Base-by-base conservation (phyloP, 2,329 filamentous ascomycete species). In the Stagonosporopsis tanaceti region DNA sequence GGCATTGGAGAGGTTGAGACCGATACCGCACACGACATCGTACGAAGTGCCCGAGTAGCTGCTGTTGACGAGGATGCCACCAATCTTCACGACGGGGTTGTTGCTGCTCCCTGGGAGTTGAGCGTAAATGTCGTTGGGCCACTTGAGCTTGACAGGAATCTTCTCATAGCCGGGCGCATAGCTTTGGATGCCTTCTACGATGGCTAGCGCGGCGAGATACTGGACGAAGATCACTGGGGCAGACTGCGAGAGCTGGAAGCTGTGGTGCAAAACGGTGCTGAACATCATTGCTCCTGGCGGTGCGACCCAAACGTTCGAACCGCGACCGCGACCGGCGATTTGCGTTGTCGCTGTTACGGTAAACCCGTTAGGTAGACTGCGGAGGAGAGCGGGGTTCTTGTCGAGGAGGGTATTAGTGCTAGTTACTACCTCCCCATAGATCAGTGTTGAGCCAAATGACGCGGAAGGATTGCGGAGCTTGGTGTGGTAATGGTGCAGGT, bases 371-470 rank as follows among this genome's bases (percentile, higher is more conserved):
- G 93, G 92, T 0, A 98, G 83, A 41, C 84, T 86, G 5, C 88
- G 85, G 34, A 97, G 85, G 24, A 97, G 80, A 28, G 87, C 87
- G 0, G 87, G 85, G 71, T 99, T 99, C 89, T 95, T 97, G 70
- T 98, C 95, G 6, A 97, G 83, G 5, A 98, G 81, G 0, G 93
- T 97, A 77, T 94, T 97, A 27, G 95, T 99, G 74, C 92, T 96
- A 2, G 94, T 97, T 15, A 97, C 84, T 6, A 97, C 92, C 74
- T 97, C 92, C 50, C 90, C 93, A 70, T 98, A 98, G 62, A 98
- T 81, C 3, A 99, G 77, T 47, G 85, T 80, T 47, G 88, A 85
- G 4, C 95, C 95, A 81, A 96, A 98, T 24, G 85, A 79, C 3
- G 74, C 76, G 6, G 85, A 80, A 0, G 87, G 83, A 42, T 86